Percentiles rank a stretch among this genome's conserved stretches.
Evolutionary conservation across 2,329 filamentous ascomycete genomes (phyloP).

Genomic region (Aspergillus piperis): DNA sequence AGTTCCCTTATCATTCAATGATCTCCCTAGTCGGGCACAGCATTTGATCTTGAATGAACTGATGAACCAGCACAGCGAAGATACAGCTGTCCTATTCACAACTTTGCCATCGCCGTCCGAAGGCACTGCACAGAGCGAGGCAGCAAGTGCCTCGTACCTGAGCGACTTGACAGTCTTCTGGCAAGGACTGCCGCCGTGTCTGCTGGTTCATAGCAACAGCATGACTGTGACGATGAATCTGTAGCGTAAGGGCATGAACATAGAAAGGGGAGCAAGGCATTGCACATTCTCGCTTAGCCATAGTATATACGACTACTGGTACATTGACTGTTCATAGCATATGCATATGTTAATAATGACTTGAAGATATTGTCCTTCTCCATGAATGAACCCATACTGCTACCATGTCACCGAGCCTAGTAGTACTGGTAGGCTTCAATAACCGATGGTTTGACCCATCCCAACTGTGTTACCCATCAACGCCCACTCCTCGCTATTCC

Average conservation of each 20-base stretch:
- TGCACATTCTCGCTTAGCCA: background rate
- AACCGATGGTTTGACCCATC: no score
- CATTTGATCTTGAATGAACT: slow-evolving; percentile 85
- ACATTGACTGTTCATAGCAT: background rate
- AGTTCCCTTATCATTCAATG: slow-evolving; percentile 78
- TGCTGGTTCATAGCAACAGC: slow-evolving; percentile 82
- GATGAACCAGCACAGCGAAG: slow-evolving; percentile 66
- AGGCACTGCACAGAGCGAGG: slow-evolving; percentile 71
- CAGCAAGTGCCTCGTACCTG: slow-evolving; percentile 71
- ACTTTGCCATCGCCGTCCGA: slow-evolving; percentile 80
- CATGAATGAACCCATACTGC: no score
- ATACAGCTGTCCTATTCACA: slow-evolving; percentile 78
- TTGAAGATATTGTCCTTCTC: background rate
- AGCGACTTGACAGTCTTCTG: slow-evolving; percentile 77
- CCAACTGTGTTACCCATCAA: no score
- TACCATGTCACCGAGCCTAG: background rate
- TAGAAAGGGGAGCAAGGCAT: background rate
- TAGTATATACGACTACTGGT: background rate
- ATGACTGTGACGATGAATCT: slow-evolving; percentile 72
- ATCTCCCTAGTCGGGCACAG: slow-evolving; percentile 79
- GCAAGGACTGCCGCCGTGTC: slow-evolving; percentile 70
- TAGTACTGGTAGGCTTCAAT: no score
- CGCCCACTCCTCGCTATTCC: no score
- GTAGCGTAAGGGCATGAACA: slow-evolving; percentile 21
- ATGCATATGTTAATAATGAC: background rate